Conservation (phyloP, 2,329 filamentous ascomycete genomes). For the Colletotrichum coccodes region DNA sequence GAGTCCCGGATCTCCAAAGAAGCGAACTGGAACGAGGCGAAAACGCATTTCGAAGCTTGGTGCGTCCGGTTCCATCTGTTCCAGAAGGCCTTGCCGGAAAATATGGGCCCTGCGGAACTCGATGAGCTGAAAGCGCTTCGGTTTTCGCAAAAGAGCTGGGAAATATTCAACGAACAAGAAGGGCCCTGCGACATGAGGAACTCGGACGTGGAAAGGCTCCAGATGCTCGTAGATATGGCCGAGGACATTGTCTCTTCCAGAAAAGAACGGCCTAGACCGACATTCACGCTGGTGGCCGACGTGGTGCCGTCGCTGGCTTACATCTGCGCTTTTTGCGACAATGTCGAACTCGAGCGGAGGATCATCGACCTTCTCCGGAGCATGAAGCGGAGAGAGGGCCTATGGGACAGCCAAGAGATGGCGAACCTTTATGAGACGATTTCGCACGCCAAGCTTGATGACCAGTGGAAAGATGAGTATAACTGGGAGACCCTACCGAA, state of each 20-base stretch:
- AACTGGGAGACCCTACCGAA: constrained; percentile 23
- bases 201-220: background rate
- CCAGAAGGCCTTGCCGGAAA: background rate
- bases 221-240: constrained; percentile 16
- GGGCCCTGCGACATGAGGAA: constrained; percentile 5
- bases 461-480: constrained; percentile 25
- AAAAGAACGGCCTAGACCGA: background rate
- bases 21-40: background rate
- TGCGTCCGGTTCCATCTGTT: constrained; percentile 18
- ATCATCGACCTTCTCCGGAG: constrained; percentile 26
- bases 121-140: constrained; percentile 12
- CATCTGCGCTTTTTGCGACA: constrained; percentile 31
- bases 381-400: constrained; percentile 31
- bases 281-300: constrained; percentile 19
- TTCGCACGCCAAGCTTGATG: constrained; percentile 5
- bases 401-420: constrained; percentile 33
- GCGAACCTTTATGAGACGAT: constrained; percentile 20
- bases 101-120: background rate
- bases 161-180: constrained; percentile 8
- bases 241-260: constrained; percentile 4
- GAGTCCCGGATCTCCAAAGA: background rate
- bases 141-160: constrained; percentile 13
- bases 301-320: constrained; percentile 20
- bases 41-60: background rate
- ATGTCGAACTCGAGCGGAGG: constrained; percentile 18